These are phyloP conservation scores for Saccharum hybrid DNA, from an alignment of 202 grass and related monocot species.

Conservation along the genomic window DNA sequence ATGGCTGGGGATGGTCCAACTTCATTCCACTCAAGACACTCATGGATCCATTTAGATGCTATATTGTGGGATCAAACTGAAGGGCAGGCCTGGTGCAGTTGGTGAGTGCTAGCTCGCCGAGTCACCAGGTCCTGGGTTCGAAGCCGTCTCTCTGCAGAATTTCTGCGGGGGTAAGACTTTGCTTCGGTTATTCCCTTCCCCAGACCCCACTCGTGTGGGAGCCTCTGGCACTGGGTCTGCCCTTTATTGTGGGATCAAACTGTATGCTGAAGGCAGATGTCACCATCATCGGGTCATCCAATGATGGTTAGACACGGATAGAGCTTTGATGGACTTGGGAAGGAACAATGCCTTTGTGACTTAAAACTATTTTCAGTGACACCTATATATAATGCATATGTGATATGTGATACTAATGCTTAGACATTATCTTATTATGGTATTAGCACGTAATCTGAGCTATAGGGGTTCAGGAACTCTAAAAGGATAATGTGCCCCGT, in stretches of 20 bases:
- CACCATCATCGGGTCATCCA: conserved; percentile 27
- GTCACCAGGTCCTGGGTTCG: too few relatives aligned
- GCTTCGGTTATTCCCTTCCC: too few relatives aligned
- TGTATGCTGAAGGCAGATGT: conserved; percentile 17
- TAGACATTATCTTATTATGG: background rate
- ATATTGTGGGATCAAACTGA: conserved; percentile 10
- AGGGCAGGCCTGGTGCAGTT: too few relatives aligned
- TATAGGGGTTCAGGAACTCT: background rate
- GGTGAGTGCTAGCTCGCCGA: too few relatives aligned
- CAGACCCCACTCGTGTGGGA: too few relatives aligned
- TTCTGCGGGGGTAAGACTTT: too few relatives aligned
- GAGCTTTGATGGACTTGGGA: background rate
- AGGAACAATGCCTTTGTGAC: background rate
- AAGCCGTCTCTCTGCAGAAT: too few relatives aligned
- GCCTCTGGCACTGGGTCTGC: too few relatives aligned
- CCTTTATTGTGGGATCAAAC: background rate
- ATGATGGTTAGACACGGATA: background rate
- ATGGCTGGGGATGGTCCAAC: background rate
- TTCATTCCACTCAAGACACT: background rate
- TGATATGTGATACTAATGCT: background rate
- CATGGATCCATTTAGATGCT: background rate
- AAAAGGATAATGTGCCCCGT: background rate
- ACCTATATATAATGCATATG: background rate
- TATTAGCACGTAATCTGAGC: background rate
- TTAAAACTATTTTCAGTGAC: background rate